These are phyloP conservation scores for Pichiaceae sp. DNA, from an alignment of 1,139 yeast species.

Conservation along the genomic window DNA sequence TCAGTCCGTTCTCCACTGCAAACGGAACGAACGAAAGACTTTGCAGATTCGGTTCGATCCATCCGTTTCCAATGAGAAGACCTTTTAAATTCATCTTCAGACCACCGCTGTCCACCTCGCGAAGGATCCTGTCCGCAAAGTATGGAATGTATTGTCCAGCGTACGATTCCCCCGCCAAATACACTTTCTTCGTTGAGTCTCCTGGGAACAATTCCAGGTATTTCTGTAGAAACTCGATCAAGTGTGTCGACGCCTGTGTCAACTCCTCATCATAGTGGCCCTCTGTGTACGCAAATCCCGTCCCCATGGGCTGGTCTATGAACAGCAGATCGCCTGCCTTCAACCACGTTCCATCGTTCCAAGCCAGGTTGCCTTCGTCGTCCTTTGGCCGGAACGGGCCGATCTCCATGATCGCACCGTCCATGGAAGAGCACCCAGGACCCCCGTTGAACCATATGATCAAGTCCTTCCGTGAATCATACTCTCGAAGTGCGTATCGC, in stretches of 20 bases:
- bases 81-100: constrained; percentile 45
- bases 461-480: constrained; percentile 22
- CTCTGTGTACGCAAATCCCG: constrained; percentile 71
- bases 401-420: constrained; percentile 88
- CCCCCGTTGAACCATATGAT: constrained; percentile 94
- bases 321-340: constrained; percentile 69
- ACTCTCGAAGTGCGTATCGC: constrained; percentile 39
- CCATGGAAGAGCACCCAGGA: constrained; percentile 97
- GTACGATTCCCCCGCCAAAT: constrained; percentile 89
- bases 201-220: constrained; percentile 72
- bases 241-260: constrained; percentile 48
- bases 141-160: constrained; percentile 97
- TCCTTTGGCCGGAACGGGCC: constrained; percentile 73
- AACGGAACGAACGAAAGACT: constrained; percentile 76
- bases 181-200: constrained; percentile 54
- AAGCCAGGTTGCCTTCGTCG: constrained; percentile 20
- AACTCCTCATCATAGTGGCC: constrained; percentile 55
- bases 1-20: constrained; percentile 49
- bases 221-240: constrained; percentile 55
- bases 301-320: constrained; percentile 93
- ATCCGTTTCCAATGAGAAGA: constrained; percentile 85
- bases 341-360: constrained; percentile 80
- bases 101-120: constrained; percentile 18
- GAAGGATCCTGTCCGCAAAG: constrained; percentile 57
- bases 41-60: constrained; percentile 89